Percentiles rank a stretch among this genome's conserved stretches.
Conservation (phyloP, 129 eudicot genomes). For the Scalesia atractyloides region DNA sequence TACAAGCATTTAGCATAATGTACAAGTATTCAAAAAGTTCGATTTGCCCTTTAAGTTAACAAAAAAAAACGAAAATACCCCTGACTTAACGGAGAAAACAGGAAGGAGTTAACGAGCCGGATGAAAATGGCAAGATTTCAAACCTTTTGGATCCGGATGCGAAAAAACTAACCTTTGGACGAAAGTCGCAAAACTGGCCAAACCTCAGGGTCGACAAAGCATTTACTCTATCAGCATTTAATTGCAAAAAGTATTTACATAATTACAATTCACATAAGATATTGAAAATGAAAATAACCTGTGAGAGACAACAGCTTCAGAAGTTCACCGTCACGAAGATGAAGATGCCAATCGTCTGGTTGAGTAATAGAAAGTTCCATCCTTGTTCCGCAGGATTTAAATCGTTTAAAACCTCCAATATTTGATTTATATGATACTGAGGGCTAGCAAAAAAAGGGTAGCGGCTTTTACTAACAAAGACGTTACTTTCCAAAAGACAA, state of each 20-base stretch:
- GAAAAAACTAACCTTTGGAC: too few relatives aligned
- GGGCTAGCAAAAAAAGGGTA: conserved; percentile 39
- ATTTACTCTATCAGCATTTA: background rate
- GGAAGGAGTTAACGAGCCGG: too few relatives aligned
- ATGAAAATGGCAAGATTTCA: too few relatives aligned
- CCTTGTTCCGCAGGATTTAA: conserved; percentile 34
- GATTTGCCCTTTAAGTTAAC: too few relatives aligned
- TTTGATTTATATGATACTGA: conserved; percentile 33
- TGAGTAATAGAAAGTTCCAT: conserved; percentile 85
- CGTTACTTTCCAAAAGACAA: background rate
- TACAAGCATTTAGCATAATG: too few relatives aligned
- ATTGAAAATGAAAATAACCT: conserved; percentile 45
- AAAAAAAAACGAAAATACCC: too few relatives aligned
- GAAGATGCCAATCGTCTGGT: conserved; percentile 99
- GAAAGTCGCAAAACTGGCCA: too few relatives aligned
- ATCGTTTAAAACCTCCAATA: conserved; percentile 27
- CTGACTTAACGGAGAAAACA: too few relatives aligned
- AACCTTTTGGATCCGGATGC: too few relatives aligned
- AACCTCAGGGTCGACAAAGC: too few relatives aligned
- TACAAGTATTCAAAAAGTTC: too few relatives aligned
- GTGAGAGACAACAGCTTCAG: conserved; percentile 80
- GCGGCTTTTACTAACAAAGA: background rate
- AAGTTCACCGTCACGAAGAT: conserved; percentile 96
- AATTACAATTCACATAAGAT: background rate
- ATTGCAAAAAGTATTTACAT: background rate